Evolutionary conservation across 768 basidiomycete species (phyloP).

Genomic region (Boletus rubropictus): DNA sequence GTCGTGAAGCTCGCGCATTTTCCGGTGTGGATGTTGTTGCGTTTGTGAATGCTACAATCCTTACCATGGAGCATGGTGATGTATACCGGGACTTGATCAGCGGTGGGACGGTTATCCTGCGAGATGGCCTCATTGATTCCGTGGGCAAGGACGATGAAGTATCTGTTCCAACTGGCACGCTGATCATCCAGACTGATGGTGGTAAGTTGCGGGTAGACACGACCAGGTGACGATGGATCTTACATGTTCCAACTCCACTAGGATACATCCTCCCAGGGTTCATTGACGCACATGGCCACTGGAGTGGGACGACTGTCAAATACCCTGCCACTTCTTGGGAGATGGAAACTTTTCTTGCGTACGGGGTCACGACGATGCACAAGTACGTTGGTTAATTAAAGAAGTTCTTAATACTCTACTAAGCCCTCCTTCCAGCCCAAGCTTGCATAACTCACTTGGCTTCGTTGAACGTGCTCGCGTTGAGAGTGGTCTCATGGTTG

Average conservation of each 20-base stretch:
- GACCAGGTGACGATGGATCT: neutral
- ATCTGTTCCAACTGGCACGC: constrained; percentile 34
- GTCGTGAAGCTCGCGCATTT: constrained; percentile 38
- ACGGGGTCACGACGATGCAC: constrained; percentile 71
- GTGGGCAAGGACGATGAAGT: constrained; percentile 35
- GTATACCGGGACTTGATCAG: constrained; percentile 43
- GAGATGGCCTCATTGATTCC: constrained; percentile 53
- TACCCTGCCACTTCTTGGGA: constrained; percentile 71
- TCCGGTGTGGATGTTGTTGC: constrained; percentile 41
- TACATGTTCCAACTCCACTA: constrained; percentile 20
- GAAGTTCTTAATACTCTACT: neutral
- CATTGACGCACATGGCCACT: constrained; percentile 74
- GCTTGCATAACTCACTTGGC: constrained; percentile 53
- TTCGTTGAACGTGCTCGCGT: constrained; percentile 63
- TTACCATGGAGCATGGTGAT: constrained; percentile 61
- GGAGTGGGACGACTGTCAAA: constrained; percentile 47
- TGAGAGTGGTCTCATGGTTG: constrained; percentile 62
- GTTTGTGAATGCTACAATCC: constrained; percentile 60
- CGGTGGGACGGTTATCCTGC: constrained; percentile 47
- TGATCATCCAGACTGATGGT: constrained; percentile 53
- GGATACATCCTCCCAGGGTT: constrained; percentile 67
- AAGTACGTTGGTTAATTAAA: constrained; percentile 41
- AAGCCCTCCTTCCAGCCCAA: constrained; percentile 42
- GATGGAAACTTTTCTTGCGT: constrained; percentile 67
- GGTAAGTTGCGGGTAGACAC: constrained; percentile 36